These are phyloP conservation scores for Pythium brachiatum DNA, from an alignment of 352 stramenopile species.

Conservation along the genomic window DNA sequence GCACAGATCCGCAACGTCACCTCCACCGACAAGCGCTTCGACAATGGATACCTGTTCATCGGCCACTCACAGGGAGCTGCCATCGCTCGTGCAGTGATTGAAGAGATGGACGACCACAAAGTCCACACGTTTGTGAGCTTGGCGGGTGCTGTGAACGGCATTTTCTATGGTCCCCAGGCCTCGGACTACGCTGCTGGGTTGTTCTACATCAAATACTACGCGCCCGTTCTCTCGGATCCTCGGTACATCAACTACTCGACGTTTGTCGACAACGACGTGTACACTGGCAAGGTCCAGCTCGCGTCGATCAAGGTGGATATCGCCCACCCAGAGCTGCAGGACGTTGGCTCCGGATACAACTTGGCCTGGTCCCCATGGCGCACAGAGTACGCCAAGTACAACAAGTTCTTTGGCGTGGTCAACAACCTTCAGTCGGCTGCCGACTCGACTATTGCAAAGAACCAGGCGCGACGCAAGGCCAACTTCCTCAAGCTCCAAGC, in stretches of 20 bases:
- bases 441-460: conserved; percentile 21
- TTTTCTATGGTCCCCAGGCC: conserved; percentile 40
- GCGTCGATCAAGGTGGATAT: conserved; percentile 29
- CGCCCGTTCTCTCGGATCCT: conserved; percentile 16
- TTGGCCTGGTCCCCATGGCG: conserved; percentile 32
- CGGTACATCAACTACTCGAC: conserved; percentile 32
- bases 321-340: conserved; percentile 30
- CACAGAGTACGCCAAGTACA: conserved; percentile 24
- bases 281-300: conserved; percentile 35
- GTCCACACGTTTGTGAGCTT: conserved; percentile 44
- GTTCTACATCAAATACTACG: conserved; percentile 31
- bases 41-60: conserved; percentile 48
- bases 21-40: conserved; percentile 30
- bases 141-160: conserved; percentile 40
- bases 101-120: conserved; percentile 54
- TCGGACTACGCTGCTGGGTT: conserved; percentile 28
- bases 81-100: conserved; percentile 39
- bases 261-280: conserved; percentile 26
- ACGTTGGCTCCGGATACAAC: conserved; percentile 35
- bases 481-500: conserved; percentile 32
- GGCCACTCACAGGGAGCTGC: conserved; percentile 43
- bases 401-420: conserved; percentile 18
- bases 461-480: conserved; percentile 28
- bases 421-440: conserved; percentile 34
- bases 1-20: conserved; percentile 37